phyloP scores from a whole-genome alignment of 1,284 basidiomycete species.

The Sanghuangporus weigelae region DNA sequence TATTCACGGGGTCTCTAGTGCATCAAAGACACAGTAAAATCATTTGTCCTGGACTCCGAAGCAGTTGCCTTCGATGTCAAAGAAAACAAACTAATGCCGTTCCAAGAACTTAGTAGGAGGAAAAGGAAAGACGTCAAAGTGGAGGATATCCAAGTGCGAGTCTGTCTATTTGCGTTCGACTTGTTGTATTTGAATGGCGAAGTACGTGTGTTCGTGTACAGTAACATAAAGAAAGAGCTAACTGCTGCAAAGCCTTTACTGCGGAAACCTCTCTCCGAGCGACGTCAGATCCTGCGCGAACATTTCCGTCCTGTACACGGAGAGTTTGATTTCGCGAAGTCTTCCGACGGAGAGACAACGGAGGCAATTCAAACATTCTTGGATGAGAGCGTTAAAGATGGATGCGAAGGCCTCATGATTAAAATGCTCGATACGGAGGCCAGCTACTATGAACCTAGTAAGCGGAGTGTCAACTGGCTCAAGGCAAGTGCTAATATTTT shows the following conservation, averaged over 20 bases:
- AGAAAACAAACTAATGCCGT: slow-evolving; percentile 84
- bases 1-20: slow-evolving; percentile 46
- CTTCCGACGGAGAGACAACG: slow-evolving; percentile 82
- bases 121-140: slow-evolving; percentile 98
- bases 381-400: slow-evolving; percentile 95
- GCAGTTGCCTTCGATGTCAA: slow-evolving; percentile 92
- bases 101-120: slow-evolving; percentile 93
- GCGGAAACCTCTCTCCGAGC: slow-evolving; percentile 62
- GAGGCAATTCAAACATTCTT: slow-evolving; percentile 96
- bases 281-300: slow-evolving; percentile 71
- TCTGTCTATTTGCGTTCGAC: slow-evolving; percentile 95
- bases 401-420: slow-evolving; percentile 99
- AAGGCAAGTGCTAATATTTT: slow-evolving; percentile 54
- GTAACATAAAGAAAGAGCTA: slow-evolving; percentile 7
- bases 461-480: slow-evolving; percentile 95
- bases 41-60: slow-evolving; percentile 94
- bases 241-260: slow-evolving; percentile 49
- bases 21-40: slow-evolving; percentile 74
- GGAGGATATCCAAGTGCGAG: slow-evolving; percentile 93
- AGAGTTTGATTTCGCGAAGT: slow-evolving; percentile 92
- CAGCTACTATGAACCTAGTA: slow-evolving; percentile 93
- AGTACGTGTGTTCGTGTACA: slow-evolving; percentile 40
- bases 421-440: slow-evolving; percentile 94
- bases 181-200: slow-evolving; percentile 92
- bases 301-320: slow-evolving; percentile 82